Evolutionary conservation across 1,284 basidiomycete species (phyloP), one percentile per base, ranked within the genome.

Genomic region (Lignosus rhinocerotis): DNA sequence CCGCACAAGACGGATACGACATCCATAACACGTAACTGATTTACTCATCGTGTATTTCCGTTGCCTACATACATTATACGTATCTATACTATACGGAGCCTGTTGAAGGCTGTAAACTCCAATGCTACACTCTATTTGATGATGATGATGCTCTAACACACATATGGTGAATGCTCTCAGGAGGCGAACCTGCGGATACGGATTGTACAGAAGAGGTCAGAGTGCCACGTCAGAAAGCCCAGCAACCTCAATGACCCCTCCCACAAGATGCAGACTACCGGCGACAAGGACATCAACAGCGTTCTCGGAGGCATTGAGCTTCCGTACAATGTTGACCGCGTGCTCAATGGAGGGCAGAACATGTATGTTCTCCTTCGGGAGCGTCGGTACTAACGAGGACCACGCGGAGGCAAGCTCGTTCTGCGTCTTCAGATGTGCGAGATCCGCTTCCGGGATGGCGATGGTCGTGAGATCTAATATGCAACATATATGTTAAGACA

Each of bases 251-350:
- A 99, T 93, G 9, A 96, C 80, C 2, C 97, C 97, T 21, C 97
- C 97, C 6, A 99, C 90, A 14, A 99, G 82, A 75, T 97, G 96
- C 65, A 99, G 73, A 73, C 95, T 98, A 3, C 97, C 97, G 1
- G 93, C 84, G 1, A 97, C 94, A 25, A 99, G 79, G 14, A 95
- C 86, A 61, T 91, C 79, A 0, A 83, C 72, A 11, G 67, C 69
- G 41, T 56, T 65, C 19, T 70, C 65, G 16, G 67, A 66, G 3
- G 64, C 60, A 11, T 72, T 67, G 25, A 82, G 66, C n/a, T 73
- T 66, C 11, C 84, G 77, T 9, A 92, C 81, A 45, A 87, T 69
- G 43, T 81, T 77, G 14, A 96, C 78, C 1, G 95, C 93, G 68
- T 98, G 90, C 72, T 99, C 89, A 59, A 99, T 90, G 11, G 93